A percentile compares a stretch with the other conserved stretches of the same genome.
Evolutionary conservation across 192 early-diverging fungal genomes (phyloP).

Genomic region (Thoreauomyces humboldtii): DNA sequence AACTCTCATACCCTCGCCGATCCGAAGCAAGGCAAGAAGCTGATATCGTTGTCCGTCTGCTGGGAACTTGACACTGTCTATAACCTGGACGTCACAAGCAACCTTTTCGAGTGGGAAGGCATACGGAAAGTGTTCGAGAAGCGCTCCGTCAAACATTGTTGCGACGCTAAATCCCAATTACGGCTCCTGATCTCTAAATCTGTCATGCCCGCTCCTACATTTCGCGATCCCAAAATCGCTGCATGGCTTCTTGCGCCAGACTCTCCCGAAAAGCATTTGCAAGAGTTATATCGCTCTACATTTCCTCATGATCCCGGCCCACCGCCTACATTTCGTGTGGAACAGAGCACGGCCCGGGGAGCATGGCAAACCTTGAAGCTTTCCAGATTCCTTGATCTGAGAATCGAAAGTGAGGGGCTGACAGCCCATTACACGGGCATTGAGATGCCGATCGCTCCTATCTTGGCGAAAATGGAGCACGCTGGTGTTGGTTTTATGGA

Average conservation of each 20-base stretch:
- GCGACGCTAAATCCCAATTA: slow-evolving; percentile 8
- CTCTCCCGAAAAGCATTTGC: neutral
- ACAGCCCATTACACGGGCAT: slow-evolving; percentile 16
- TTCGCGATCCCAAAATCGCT: slow-evolving; percentile 25
- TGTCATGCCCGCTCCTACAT: neutral
- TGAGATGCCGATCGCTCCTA: slow-evolving; percentile 23
- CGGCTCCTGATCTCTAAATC: neutral
- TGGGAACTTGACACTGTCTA: slow-evolving; percentile 5
- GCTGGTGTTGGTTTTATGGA: slow-evolving; percentile 18
- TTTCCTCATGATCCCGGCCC: neutral
- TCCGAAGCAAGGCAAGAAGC: neutral
- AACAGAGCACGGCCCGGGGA: too few species aligned
- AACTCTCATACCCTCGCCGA: too few species aligned
- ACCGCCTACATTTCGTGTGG: too few species aligned
- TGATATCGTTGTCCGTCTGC: neutral
- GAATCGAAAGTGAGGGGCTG: slow-evolving; percentile 8
- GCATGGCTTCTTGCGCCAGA: slow-evolving; percentile 28
- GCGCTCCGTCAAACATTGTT: neutral
- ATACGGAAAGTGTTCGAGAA: slow-evolving; percentile 7
- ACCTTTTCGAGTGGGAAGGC: neutral
- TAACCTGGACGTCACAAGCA: neutral
- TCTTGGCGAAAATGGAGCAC: slow-evolving; percentile 26
- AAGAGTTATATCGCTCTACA: neutral
- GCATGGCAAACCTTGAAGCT: slow-evolving; percentile 5
- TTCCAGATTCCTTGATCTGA: neutral